A percentile compares a stretch with the other conserved stretches of the same genome.
phyloP scores from a whole-genome alignment of 805 yeast genomes.

The Saccharomycopsis javanensis region DNA sequence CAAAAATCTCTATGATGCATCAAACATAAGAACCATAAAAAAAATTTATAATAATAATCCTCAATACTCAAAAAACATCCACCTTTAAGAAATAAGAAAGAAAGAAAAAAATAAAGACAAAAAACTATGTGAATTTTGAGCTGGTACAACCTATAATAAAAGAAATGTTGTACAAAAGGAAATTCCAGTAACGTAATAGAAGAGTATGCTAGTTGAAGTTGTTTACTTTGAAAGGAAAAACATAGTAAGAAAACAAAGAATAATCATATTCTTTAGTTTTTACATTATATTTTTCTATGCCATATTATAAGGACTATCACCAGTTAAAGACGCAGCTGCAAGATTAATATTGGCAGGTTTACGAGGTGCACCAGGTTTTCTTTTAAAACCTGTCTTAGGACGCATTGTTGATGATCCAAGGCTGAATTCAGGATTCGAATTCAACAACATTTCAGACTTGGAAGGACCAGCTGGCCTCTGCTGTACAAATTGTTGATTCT shows the following conservation, averaged over 20 bases:
- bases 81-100: not conserved
- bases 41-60: not conserved
- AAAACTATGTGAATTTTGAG: not conserved
- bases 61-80: not conserved
- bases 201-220: not conserved
- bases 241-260: too few species aligned
- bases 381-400: slow-evolving; percentile 16
- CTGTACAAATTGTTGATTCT: not conserved
- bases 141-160: not conserved
- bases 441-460: slow-evolving; percentile 35
- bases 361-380: slow-evolving; percentile 29
- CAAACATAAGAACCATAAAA: not conserved
- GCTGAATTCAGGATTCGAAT: slow-evolving; percentile 42
- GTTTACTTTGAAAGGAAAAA: not conserved
- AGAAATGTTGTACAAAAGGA: not conserved
- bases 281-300: too few species aligned
- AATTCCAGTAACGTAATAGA: not conserved
- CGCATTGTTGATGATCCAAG: slow-evolving; percentile 13
- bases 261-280: too few species aligned
- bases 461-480: slow-evolving; percentile 24
- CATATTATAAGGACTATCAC: slow-evolving; percentile 38
- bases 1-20: not conserved
- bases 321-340: slow-evolving; percentile 33
- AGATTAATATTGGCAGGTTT: slow-evolving; percentile 25
- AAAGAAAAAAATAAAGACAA: not conserved